Percentiles rank a stretch among this genome's conserved stretches.
Evolutionary conservation across 2,329 filamentous ascomycete genomes (phyloP).

Genomic region (Aspergillus texensis): DNA sequence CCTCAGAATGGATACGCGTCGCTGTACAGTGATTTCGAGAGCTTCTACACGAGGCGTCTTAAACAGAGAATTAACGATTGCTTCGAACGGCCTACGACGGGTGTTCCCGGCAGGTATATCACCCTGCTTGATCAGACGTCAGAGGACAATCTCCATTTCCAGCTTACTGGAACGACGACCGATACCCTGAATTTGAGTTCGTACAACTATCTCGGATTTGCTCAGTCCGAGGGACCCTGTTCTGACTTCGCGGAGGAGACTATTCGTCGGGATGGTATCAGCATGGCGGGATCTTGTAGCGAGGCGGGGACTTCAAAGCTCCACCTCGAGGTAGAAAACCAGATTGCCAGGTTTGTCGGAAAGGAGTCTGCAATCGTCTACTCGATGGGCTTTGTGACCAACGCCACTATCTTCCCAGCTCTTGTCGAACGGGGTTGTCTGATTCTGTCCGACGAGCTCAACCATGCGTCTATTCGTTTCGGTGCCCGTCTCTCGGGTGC

Average conservation of each 20-base stretch:
- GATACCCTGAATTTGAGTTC: conserved; percentile 97
- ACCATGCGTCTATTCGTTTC: conserved; percentile 93
- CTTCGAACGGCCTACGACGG: conserved; percentile 85
- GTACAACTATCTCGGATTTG: conserved; percentile 97
- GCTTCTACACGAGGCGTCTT: conserved; percentile 87
- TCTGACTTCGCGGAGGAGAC: conserved; percentile 85
- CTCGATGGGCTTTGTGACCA: conserved; percentile 97
- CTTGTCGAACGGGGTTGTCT: conserved; percentile 87
- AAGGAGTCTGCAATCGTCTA: conserved; percentile 93
- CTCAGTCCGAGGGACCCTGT: conserved; percentile 91
- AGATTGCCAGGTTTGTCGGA: conserved; percentile 85
- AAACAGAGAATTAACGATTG: conserved; percentile 94
- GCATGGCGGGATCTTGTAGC: conserved; percentile 72
- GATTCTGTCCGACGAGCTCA: conserved; percentile 91
- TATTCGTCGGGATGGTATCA: conserved; percentile 79
- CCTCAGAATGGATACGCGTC: conserved; percentile 85
- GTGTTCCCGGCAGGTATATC: conserved; percentile 88
- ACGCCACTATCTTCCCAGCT: conserved; percentile 88
- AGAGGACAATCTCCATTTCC: conserved; percentile 83
- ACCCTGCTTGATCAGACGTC: conserved; percentile 86
- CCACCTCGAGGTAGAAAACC: conserved; percentile 79
- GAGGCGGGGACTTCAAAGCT: conserved; percentile 84
- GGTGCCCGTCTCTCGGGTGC: conserved; percentile 88
- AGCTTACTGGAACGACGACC: conserved; percentile 80
- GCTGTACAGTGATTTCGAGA: conserved; percentile 95